Evolutionary conservation across 495 filamentous ascomycete species (phyloP), one percentile per base, ranked within the genome.

Genomic region (Rhizodiscina lignyota): DNA sequence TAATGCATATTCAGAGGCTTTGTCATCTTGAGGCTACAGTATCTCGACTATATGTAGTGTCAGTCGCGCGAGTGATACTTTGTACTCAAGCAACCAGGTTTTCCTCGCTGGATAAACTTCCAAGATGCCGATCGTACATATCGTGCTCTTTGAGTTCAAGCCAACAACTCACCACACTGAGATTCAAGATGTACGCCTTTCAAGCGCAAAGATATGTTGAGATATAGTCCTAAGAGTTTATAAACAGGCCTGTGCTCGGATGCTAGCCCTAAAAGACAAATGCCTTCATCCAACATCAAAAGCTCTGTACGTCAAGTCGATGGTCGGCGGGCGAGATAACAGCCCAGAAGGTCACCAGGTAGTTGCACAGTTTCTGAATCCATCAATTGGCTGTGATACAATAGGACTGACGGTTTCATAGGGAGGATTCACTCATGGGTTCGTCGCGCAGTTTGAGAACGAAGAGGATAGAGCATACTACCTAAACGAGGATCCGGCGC

Each of bases 331-430:
- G 0, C 52, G 48, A 34, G 69, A 83, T 42, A 77, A 74, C 46
- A 79, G 72, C 1, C 53, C 55, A 0, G 78, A 83, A 52, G 75
- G 69, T 4, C 51, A 64, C 10, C 67, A 77, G 52, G 78, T 82
- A 58, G n/a, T n/a, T n/a, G n/a, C n/a, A n/a, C n/a, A n/a, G n/a
- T n/a, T n/a, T n/a, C n/a, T n/a, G n/a, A n/a, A n/a, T n/a, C n/a
- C n/a, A n/a, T n/a, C n/a, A n/a, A n/a, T n/a, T n/a, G n/a, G n/a
- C n/a, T n/a, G n/a, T n/a, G n/a, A n/a, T n/a, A n/a, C n/a, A n/a
- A n/a, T n/a, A n/a, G n/a, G n/a, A n/a, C n/a, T n/a, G n/a, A n/a
- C n/a, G n/a, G n/a, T n/a, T n/a, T n/a, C 17, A n/a, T 15, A 76
- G 66, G 51, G 53, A n/a, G 67, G 59, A 0, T 59, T 67, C 27